Conservation (phyloP, 1,284 basidiomycete species). For the Cryptococcus sp. region DNA sequence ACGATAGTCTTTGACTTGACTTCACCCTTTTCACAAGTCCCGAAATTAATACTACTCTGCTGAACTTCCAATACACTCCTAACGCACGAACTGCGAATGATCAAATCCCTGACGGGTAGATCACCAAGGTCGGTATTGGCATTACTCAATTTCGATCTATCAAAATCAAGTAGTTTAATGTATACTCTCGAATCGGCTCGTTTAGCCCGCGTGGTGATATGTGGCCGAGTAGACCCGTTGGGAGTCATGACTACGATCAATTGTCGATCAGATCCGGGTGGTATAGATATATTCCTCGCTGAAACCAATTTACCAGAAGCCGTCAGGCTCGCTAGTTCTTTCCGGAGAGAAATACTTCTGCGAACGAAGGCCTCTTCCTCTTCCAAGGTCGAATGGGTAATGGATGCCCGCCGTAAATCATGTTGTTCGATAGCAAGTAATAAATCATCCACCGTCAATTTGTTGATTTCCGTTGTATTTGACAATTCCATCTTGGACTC, state of each 20-base stretch:
- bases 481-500: constrained; percentile 27
- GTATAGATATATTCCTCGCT: constrained; percentile 42
- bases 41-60: constrained; percentile 54
- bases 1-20: constrained; percentile 51
- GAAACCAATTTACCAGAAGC: constrained; percentile 44
- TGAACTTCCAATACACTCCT: constrained; percentile 51
- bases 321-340: constrained; percentile 48
- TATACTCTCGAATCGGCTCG: constrained; percentile 52
- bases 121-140: constrained; percentile 24
- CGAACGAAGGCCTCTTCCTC: constrained; percentile 52
- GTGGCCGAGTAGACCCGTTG: constrained; percentile 50
- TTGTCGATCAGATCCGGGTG: constrained; percentile 40
- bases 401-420: constrained; percentile 42
- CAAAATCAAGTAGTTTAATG: constrained; percentile 51
- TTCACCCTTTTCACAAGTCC: constrained; percentile 53
- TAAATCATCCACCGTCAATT: constrained; percentile 49
- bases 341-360: constrained; percentile 47
- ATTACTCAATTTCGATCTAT: constrained; percentile 29
- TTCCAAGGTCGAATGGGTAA: constrained; percentile 44
- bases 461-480: constrained; percentile 31
- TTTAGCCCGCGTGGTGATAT: constrained; percentile 48
- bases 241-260: constrained; percentile 51
- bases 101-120: constrained; percentile 52
- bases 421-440: constrained; percentile 50
- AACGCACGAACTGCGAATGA: constrained; percentile 50